Base-by-base conservation (phyloP, 1,139 yeast species). In the Suhomyces bribrorum region DNA sequence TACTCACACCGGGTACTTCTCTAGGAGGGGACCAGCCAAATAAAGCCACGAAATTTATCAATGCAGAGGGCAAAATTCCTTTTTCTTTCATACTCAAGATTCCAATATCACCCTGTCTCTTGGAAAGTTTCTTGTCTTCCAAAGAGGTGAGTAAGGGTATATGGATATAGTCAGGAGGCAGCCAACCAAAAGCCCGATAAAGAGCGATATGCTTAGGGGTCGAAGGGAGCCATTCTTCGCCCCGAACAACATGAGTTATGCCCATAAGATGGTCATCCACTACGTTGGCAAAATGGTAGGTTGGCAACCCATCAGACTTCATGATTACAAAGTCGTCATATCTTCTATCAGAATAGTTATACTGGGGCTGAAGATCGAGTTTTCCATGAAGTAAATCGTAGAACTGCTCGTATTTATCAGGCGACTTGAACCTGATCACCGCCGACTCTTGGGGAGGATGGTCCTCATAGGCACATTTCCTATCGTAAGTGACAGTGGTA, bases 211-310 rank as follows among this genome's bases (percentile, higher is more conserved):
- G 99, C 50, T 90, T 92, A 3, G 97, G 96, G 0, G 98, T 92
- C 0, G 97, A 86, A 1, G 96, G 84, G 7, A 92, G 67, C 99
- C 99, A 94, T 60, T 92, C 97, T 56, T 92, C 98, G 26, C 99
- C 99, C 47, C 99, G 73, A 8, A 92, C 81, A 7, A 92, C 98
- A 60, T 94, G 97, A 0, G 97, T 86, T 29, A 92, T 86, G 34
- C 78, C 62, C 98, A 92, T 94, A 35, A 86, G 63, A 59, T 90
- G 95, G 58, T 92, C 99, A 56, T 92, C 99, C 2, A 92, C 80
- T 2, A 92, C 96, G 54, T 88, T 90, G 14, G 98, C 98, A 55
- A 92, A 83, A 62, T 92, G 99, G 53, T 92, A 92, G 0, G 99
- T 92, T 13, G 99, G 99, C 46, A 87, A 67, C 0, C 94, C 92